These are phyloP conservation scores for Draba incana DNA, from an alignment of 345 rosid species.

Conservation along the genomic window DNA sequence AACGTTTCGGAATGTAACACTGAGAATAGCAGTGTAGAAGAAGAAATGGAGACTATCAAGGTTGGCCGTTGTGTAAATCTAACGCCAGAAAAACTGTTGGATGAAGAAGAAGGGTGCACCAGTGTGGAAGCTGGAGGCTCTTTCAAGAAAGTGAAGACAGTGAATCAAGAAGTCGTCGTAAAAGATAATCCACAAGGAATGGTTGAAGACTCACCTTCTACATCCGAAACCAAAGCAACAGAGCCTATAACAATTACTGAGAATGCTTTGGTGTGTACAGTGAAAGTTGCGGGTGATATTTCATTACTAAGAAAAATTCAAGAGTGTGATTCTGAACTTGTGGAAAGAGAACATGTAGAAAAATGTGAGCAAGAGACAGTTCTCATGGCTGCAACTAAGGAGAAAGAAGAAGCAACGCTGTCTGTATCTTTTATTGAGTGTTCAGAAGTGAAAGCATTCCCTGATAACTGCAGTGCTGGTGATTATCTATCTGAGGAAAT, in stretches of 20 bases:
- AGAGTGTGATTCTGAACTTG: constrained; percentile 7
- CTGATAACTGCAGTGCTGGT: too few species aligned
- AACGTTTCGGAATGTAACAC: constrained; percentile 14
- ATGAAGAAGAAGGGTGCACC: background rate
- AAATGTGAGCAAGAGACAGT: too few species aligned
- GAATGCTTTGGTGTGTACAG: constrained; percentile 8
- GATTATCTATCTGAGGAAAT: too few species aligned
- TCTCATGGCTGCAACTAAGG: too few species aligned
- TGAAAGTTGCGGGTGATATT: background rate
- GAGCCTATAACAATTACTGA: constrained; percentile 7
- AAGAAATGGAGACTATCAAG: background rate
- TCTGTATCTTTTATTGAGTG: too few species aligned
- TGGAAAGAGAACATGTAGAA: constrained; percentile 7
- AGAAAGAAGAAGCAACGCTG: too few species aligned
- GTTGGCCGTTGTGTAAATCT: constrained; percentile 4
- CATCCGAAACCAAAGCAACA: constrained; percentile 7
- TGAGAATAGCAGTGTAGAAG: constrained; percentile 2
- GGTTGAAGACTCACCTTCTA: constrained; percentile 2
- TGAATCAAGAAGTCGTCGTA: background rate
- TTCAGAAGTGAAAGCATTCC: too few species aligned
- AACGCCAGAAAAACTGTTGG: too few species aligned
- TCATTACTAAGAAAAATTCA: background rate
- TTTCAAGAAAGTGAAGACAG: constrained; percentile 4
- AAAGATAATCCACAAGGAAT: constrained; percentile 22
- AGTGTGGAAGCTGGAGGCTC: background rate